Evolutionary conservation across 2,329 filamentous ascomycete genomes (phyloP), one percentile per base, ranked within the genome.

Genomic region (Aspergillus sp.): DNA sequence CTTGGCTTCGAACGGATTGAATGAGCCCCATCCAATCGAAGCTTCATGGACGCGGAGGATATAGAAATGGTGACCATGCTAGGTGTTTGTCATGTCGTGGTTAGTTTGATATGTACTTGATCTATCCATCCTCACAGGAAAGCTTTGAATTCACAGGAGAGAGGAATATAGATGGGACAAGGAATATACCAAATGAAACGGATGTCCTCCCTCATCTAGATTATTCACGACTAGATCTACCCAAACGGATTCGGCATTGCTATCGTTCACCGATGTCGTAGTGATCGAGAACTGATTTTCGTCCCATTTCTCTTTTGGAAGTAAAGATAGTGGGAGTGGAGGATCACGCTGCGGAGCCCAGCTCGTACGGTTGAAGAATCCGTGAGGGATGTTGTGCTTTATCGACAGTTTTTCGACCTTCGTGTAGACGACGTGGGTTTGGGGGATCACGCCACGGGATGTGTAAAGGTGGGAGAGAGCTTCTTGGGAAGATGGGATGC

Each of bases 161-260:
- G 26, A 46, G 36, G 18, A 22, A 26, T 5, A 56, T 20, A 52
- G 18, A 22, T 39, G n/a, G 36, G 31, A 22, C 20, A 32, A 12
- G 22, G n/a, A 24, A 61, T 69, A 57, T 68, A 80, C 78, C 47
- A 83, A 59, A 63, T 83, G 81, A 58, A 83, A 83, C 0, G 81
- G 81, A 63, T 83, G 81, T 0, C 74, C 70, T 6, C 78, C 78
- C 46, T 82, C 80, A 57, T 83, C 81, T 16, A 82, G 69, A 56
- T 83, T 83, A 62, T 84, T 83, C 52, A 83, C 69, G 3, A 82
- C 72, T 1, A 83, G 63, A 61, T 82, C 80, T 1, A 82, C 69
- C 80, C 81, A 83, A 29, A 52, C 54, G 5, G 31, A 24, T 0
- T 26, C 18, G n/a, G 6, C 0, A 20, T 29, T 16, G 36, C 18